Conservation (phyloP, 1,139 yeast genomes). For the Sugiyamaella novakii region DNA sequence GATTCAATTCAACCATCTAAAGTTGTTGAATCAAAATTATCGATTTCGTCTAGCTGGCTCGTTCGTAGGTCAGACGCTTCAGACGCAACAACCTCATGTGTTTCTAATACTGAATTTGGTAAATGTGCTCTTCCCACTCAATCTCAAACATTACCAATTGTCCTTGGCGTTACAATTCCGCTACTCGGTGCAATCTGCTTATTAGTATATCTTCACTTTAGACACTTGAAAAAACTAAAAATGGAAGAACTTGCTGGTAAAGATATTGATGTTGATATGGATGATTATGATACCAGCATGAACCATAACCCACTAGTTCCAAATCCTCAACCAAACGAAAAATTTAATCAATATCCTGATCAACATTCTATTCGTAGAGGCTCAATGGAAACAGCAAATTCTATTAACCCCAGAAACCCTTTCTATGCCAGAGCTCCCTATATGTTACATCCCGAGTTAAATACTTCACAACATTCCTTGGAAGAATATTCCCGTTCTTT, state of each 20-base stretch:
- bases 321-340: constrained; percentile 9
- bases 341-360: constrained; percentile 9
- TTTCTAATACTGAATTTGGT: constrained; percentile 28
- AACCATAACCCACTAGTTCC: constrained; percentile 7
- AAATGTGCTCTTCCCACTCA: constrained; percentile 38
- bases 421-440: constrained; percentile 29
- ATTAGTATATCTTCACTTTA: constrained; percentile 39
- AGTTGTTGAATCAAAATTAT: no score
- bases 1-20: no score
- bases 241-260: constrained; percentile 43
- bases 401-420: constrained; percentile 27
- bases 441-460: constrained; percentile 31
- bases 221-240: constrained; percentile 39
- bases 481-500: constrained; percentile 34
- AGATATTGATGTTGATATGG: constrained; percentile 43
- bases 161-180: constrained; percentile 46
- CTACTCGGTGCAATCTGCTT: constrained; percentile 38
- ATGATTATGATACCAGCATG: constrained; percentile 25
- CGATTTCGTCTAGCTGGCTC: not conserved
- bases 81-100: constrained; percentile 26
- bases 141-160: constrained; percentile 42
- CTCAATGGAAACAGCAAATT: constrained; percentile 18
- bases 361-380: constrained; percentile 12
- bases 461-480: constrained; percentile 30
- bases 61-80: no score